Conservation (phyloP, 768 basidiomycete species). For the Agrocybe chaxingu region DNA sequence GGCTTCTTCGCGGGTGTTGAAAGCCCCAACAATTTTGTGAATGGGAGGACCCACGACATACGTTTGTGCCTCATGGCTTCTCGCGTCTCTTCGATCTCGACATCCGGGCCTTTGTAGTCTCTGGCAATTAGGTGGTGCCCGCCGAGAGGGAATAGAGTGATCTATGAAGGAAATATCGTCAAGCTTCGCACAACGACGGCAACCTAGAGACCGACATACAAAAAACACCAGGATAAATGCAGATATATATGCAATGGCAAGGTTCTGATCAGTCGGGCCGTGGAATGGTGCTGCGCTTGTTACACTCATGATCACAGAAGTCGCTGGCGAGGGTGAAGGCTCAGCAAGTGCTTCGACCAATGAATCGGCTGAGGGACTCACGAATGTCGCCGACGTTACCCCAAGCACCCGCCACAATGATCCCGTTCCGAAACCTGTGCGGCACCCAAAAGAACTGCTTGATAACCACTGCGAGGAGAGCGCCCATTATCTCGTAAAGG, state of each 20-base stretch:
- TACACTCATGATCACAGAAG: constrained; percentile 61
- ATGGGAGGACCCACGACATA: constrained; percentile 9
- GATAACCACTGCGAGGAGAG: constrained; percentile 49
- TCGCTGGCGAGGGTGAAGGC: constrained; percentile 39
- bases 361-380: constrained; percentile 28
- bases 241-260: constrained; percentile 67
- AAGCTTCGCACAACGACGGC: not conserved
- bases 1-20: not conserved
- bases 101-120: constrained; percentile 66
- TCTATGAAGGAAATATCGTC: constrained; percentile 25
- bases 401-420: constrained; percentile 68
- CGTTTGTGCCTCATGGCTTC: constrained; percentile 40
- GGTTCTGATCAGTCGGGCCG: constrained; percentile 50
- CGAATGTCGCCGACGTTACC: constrained; percentile 70
- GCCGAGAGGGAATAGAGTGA: constrained; percentile 66
- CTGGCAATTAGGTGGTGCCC: constrained; percentile 49
- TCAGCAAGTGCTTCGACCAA: not conserved
- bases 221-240: constrained; percentile 59
- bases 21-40: not conserved
- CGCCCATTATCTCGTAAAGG: constrained; percentile 56
- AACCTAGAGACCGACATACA: constrained; percentile 28
- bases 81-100: constrained; percentile 53
- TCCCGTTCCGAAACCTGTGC: constrained; percentile 69
- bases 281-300: constrained; percentile 61
- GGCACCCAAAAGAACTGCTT: constrained; percentile 74